Conservation (phyloP, 169 alveolate species). For the Miamiensis avidus region DNA sequence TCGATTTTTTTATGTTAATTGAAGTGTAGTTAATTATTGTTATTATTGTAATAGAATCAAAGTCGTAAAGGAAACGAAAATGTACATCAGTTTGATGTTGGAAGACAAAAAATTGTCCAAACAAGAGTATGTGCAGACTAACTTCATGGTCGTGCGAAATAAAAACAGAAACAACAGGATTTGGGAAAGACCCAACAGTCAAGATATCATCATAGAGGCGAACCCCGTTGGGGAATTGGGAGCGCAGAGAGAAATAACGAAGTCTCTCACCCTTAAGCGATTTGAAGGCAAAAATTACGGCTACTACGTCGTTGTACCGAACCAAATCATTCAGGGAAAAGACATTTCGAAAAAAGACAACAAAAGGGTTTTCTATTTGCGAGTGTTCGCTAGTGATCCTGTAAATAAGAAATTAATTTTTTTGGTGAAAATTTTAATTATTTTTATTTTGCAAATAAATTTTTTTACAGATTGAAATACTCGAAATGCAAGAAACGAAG, state of each 20-base stretch:
- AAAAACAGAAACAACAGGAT: slow-evolving; percentile 72
- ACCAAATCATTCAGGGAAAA: slow-evolving; percentile 66
- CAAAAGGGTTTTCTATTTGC: slow-evolving; percentile 78
- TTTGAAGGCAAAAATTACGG: slow-evolving; percentile 80
- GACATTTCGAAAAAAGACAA: slow-evolving; percentile 72
- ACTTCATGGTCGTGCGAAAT: slow-evolving; percentile 78
- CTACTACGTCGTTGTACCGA: slow-evolving; percentile 77
- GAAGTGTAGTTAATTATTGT: neutral
- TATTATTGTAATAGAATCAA: slow-evolving; percentile 54
- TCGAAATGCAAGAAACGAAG: slow-evolving; percentile 66
- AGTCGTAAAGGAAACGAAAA: slow-evolving; percentile 77
- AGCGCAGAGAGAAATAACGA: slow-evolving; percentile 83
- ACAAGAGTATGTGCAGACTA: slow-evolving; percentile 75
- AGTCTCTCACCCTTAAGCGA: slow-evolving; percentile 58
- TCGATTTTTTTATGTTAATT: no score
- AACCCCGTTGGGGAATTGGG: slow-evolving; percentile 54
- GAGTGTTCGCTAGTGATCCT: slow-evolving; percentile 72
- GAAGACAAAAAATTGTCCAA: slow-evolving; percentile 85
- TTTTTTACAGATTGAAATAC: slow-evolving; percentile 42
- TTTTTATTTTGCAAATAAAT: neutral
- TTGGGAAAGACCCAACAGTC: slow-evolving; percentile 68
- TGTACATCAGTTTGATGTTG: slow-evolving; percentile 82
- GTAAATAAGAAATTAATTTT: slow-evolving; percentile 36
- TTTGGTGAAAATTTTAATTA: slow-evolving; percentile 8
- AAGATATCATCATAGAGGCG: slow-evolving; percentile 59